Evolutionary conservation across 2,329 filamentous ascomycete species (phyloP).

Genomic region (Colletotrichum magnum): DNA sequence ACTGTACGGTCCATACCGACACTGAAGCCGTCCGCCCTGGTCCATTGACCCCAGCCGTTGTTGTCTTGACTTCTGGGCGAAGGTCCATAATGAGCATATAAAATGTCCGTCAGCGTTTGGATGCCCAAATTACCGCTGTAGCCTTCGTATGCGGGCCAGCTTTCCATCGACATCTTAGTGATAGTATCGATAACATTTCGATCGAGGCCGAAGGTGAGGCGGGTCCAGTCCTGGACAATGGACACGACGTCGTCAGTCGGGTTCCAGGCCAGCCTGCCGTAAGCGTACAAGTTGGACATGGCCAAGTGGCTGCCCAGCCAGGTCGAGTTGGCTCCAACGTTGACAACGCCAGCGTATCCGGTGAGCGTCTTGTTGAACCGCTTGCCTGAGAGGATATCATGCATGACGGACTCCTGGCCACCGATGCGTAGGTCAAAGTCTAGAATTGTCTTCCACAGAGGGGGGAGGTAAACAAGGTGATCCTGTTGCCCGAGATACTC

Average conservation of each 20-base stretch:
- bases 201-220: slow-evolving; percentile 74
- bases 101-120: slow-evolving; percentile 78
- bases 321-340: slow-evolving; percentile 75
- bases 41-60: slow-evolving; percentile 82
- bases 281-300: slow-evolving; percentile 81
- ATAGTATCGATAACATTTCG: slow-evolving; percentile 70
- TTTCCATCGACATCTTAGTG: slow-evolving; percentile 74
- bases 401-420: slow-evolving; percentile 66
- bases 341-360: slow-evolving; percentile 77
- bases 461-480: slow-evolving; percentile 77
- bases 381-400: slow-evolving; percentile 73
- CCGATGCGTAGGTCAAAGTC: slow-evolving; percentile 78
- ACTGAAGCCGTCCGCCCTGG: slow-evolving; percentile 69
- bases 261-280: slow-evolving; percentile 77
- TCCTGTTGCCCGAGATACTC: slow-evolving; percentile 81
- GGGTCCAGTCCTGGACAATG: slow-evolving; percentile 76
- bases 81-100: slow-evolving; percentile 77
- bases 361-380: slow-evolving; percentile 70
- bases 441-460: slow-evolving; percentile 77
- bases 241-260: slow-evolving; percentile 62
- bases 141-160: slow-evolving; percentile 80
- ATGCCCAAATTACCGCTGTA: slow-evolving; percentile 80
- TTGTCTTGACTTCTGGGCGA: slow-evolving; percentile 58
- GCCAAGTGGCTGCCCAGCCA: slow-evolving; percentile 80
- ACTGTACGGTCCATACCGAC: slow-evolving; percentile 83